A percentile compares a stretch with the other conserved stretches of the same genome.
These are phyloP conservation scores for Pseudonectria buxi DNA, from an alignment of 2,329 filamentous ascomycete species.

Conservation along the genomic window DNA sequence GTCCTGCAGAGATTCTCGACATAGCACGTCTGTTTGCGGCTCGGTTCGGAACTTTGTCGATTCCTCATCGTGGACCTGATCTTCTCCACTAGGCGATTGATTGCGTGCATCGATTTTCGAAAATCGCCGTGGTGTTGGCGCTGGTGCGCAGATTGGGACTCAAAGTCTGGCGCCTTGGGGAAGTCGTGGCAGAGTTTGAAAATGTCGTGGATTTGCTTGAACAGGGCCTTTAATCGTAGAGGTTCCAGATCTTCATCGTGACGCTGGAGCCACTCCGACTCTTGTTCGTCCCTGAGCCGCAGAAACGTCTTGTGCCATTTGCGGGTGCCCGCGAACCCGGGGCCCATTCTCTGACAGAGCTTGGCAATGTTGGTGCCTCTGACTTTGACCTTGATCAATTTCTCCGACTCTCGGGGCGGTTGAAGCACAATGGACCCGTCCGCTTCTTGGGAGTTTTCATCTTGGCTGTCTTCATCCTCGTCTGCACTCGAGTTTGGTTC, in stretches of 20 bases:
- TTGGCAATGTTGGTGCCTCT: constrained; percentile 3
- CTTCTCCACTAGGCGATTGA: constrained; percentile 5
- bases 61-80: constrained; percentile 2
- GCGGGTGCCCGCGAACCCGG: constrained; percentile 7
- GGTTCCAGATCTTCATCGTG: not conserved
- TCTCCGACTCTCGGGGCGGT: constrained; percentile 4
- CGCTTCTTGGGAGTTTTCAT: not conserved
- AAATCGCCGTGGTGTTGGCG: constrained; percentile 3
- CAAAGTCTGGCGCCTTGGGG: constrained; percentile 6
- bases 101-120: constrained; percentile 4
- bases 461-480: not conserved
- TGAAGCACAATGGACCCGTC: constrained; percentile 17
- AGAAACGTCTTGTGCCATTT: constrained; percentile 8
- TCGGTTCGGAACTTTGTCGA: constrained; percentile 2
- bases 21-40: not conserved
- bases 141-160: constrained; percentile 11
- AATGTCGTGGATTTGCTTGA: constrained; percentile 9
- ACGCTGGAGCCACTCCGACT: constrained; percentile 1
- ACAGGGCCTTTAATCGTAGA: constrained; percentile 6
- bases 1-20: constrained; percentile 8
- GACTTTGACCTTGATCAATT: constrained; percentile 4
- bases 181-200: constrained; percentile 10
- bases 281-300: not conserved
- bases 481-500: too few relatives aligned
- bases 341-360: constrained; percentile 6